Conservation (phyloP, 345 rosid genomes). For the Eutrema yunnanense region DNA sequence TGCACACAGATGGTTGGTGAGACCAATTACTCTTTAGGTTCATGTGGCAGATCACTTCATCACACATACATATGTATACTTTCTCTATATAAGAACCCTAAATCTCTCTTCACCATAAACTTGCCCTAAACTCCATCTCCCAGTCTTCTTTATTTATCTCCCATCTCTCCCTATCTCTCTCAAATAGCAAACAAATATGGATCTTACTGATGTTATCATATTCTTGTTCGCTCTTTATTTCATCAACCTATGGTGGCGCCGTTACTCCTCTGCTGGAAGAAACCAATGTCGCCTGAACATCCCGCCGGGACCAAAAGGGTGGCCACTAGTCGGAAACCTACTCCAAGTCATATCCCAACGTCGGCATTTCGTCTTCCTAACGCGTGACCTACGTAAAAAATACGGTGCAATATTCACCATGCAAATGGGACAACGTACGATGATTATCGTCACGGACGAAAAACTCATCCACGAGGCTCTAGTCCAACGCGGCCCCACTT, state of each 20-base stretch:
- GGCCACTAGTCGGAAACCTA: slow-evolving; percentile 86
- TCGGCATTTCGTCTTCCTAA: slow-evolving; percentile 62
- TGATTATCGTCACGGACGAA: slow-evolving; percentile 67
- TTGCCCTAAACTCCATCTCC: slow-evolving; percentile 11
- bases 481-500: slow-evolving; percentile 54
- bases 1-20: slow-evolving; percentile 28
- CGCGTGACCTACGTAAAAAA: slow-evolving; percentile 59
- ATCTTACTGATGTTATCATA: slow-evolving; percentile 46
- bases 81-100: slow-evolving; percentile 25
- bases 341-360: slow-evolving; percentile 66
- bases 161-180: not conserved
- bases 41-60: slow-evolving; percentile 4
- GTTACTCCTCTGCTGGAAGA: slow-evolving; percentile 6
- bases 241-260: slow-evolving; percentile 54
- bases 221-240: slow-evolving; percentile 36
- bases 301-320: slow-evolving; percentile 84
- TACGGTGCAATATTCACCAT: slow-evolving; percentile 91
- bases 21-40: slow-evolving; percentile 14
- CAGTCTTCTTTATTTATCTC: not conserved
- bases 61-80: not conserved
- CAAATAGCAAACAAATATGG: slow-evolving; percentile 34
- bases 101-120: not conserved
- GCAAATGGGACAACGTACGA: slow-evolving; percentile 95
- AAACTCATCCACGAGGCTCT: slow-evolving; percentile 89
- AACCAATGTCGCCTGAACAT: slow-evolving; percentile 34